Evolutionary conservation across 108 stramenopile genomes (phyloP).

Genomic region (Mayamaea pseudoterrestris): DNA sequence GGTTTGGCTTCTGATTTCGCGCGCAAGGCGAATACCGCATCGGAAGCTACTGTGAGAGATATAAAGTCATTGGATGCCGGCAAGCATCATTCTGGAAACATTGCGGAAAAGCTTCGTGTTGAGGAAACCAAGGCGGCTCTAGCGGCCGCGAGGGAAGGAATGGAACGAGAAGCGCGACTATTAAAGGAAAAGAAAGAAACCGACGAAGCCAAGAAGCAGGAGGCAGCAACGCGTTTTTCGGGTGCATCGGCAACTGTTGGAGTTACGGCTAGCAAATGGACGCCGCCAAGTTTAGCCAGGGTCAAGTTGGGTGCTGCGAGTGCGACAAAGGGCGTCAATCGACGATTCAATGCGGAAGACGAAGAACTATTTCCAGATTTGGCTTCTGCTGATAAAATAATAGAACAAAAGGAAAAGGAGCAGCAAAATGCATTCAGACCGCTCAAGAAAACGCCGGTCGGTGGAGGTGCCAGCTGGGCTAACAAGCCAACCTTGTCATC

Average conservation of each 20-base stretch:
- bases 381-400: conserved; percentile 65
- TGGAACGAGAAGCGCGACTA: conserved; percentile 75
- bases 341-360: conserved; percentile 45
- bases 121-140: conserved; percentile 76
- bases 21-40: conserved; percentile 15
- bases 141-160: conserved; percentile 70
- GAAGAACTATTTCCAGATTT: conserved; percentile 81
- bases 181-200: conserved; percentile 59
- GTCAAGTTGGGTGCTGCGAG: no score
- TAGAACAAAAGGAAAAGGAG: conserved; percentile 54
- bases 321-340: conserved; percentile 19
- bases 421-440: conserved; percentile 16
- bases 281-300: no score
- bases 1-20: no score
- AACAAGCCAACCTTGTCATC: conserved; percentile 34
- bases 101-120: conserved; percentile 70
- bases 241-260: conserved; percentile 8
- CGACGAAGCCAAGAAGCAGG: conserved; percentile 32
- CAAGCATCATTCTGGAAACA: conserved; percentile 44
- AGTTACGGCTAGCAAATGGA: conserved; percentile 1
- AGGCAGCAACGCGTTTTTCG: conserved; percentile 6
- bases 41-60: conserved; percentile 46
- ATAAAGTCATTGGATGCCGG: conserved; percentile 59
- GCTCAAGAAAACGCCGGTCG: conserved; percentile 41
- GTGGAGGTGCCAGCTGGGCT: conserved; percentile 48